These are phyloP conservation scores for Volvox carteri DNA, from an alignment of 163 green algal species.

Conservation along the genomic window DNA sequence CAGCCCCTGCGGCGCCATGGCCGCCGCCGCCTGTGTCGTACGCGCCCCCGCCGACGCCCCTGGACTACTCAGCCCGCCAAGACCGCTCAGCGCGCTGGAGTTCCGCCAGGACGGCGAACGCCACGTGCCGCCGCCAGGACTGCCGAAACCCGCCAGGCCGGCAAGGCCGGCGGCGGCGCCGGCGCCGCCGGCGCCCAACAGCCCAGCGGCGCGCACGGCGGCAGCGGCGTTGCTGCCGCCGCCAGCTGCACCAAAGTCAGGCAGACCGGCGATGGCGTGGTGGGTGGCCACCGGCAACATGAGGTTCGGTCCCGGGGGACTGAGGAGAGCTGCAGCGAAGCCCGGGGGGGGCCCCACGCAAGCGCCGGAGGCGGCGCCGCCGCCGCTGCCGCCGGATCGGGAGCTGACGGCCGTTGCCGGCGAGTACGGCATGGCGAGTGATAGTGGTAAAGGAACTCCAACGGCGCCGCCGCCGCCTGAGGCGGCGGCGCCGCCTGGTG, in stretches of 20 bases:
- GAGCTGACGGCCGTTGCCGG: neutral
- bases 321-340: slow-evolving; percentile 1
- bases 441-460: neutral
- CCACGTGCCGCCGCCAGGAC: neutral
- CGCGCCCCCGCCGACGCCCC: neutral
- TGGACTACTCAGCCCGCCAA: slow-evolving; percentile 9
- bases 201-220: neutral
- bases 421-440: neutral
- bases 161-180: neutral
- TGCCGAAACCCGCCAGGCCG: slow-evolving; percentile 9
- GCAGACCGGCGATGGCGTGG: neutral
- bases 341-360: neutral
- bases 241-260: neutral
- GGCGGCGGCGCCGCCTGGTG: neutral
- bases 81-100: neutral
- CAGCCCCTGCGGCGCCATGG: slow-evolving; percentile 39
- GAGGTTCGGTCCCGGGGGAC: neutral
- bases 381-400: neutral
- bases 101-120: neutral
- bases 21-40: slow-evolving; percentile 39
- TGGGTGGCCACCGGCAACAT: neutral
- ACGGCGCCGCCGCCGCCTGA: neutral
- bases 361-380: neutral
- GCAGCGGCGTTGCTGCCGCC: slow-evolving; percentile 1
- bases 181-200: neutral